Evolutionary conservation across 495 filamentous ascomycete species (phyloP), one percentile per base, ranked within the genome.

Genomic region (Friedmanniomyces simplex): DNA sequence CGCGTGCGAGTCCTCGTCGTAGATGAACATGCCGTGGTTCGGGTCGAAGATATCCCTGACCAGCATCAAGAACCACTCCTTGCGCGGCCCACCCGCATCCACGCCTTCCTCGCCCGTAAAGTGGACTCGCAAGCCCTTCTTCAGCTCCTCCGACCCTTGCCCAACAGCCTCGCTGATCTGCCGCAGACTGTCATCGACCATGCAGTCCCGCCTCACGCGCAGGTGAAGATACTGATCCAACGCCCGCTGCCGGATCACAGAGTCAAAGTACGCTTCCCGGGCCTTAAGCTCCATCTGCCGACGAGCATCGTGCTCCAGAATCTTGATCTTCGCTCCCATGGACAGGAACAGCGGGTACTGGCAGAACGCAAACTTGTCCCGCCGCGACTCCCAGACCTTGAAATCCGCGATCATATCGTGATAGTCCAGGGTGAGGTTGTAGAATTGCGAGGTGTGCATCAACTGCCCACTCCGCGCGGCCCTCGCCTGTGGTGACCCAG

Each of bases 31-130:
- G 91, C 89, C 89, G 71, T 95, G 85, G 63, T 89, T 82, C 14
- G 89, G 89, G 65, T 95, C 89, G 70, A 96, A 96, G 25, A 97
- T 81, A 64, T 97, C 91, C 57, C 91, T 77, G 18, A 95, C 87
- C 18, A 97, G 80, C 51, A 96, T 77, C 36, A 96, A 73, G 65
- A 97, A 97, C 91, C 91, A 97, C 70, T 97, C 91, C 68, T 97
- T 97, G 48, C 89, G 81, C 30, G 95, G 77, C 4, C 91, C 91
- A 26, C 91, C 91, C 10, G 88, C 91, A 73, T 97, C 91, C 46
- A 96, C 80, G 1, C 91, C 91, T 68, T 96, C 91, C 69, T 96
- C 91, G 43, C 88, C 89, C 22, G 80, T 67, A 63, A 97, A 97
- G 55, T 88, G 84, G 47, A 96, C 91, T 30, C 86, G 82, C 46